phyloP scores from a whole-genome alignment of 768 basidiomycete genomes.

The Suillus subalutaceus region DNA sequence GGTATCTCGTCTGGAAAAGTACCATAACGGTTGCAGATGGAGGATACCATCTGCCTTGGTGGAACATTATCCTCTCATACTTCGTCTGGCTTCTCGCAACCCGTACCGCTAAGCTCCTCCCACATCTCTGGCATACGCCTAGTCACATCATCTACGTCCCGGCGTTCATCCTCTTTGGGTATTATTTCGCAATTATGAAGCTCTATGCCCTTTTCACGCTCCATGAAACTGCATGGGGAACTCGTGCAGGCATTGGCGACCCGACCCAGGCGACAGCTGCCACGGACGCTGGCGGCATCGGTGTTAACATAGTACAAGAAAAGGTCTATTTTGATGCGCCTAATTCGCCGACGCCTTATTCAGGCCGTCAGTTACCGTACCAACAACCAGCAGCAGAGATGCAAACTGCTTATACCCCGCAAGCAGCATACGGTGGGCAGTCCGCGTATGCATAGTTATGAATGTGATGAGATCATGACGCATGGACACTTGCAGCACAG shows the following conservation, averaged over 20 bases:
- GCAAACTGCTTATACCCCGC: slow-evolving; percentile 12
- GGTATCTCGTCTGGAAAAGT: slow-evolving; percentile 77
- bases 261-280: slow-evolving; percentile 76
- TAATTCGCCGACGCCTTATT: background rate
- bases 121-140: slow-evolving; percentile 79
- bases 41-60: slow-evolving; percentile 83
- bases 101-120: slow-evolving; percentile 77
- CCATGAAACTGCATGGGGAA: slow-evolving; percentile 97
- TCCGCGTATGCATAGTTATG: slow-evolving; percentile 5
- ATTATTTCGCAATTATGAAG: slow-evolving; percentile 96
- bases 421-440: slow-evolving; percentile 12
- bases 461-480: slow-evolving; percentile 7
- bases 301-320: slow-evolving; percentile 25
- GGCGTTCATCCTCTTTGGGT: slow-evolving; percentile 88
- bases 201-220: slow-evolving; percentile 87
- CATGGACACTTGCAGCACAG: background rate
- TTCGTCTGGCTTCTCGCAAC: slow-evolving; percentile 71
- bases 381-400: slow-evolving; percentile 11
- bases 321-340: slow-evolving; percentile 17
- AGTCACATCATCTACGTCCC: slow-evolving; percentile 80
- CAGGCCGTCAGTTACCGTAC: background rate
- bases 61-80: slow-evolving; percentile 74
- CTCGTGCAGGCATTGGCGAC: slow-evolving; percentile 92
- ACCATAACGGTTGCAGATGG: slow-evolving; percentile 67
- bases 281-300: slow-evolving; percentile 41